These are phyloP conservation scores for Boletus sp. DNA, from an alignment of 768 basidiomycete species.

Conservation along the genomic window DNA sequence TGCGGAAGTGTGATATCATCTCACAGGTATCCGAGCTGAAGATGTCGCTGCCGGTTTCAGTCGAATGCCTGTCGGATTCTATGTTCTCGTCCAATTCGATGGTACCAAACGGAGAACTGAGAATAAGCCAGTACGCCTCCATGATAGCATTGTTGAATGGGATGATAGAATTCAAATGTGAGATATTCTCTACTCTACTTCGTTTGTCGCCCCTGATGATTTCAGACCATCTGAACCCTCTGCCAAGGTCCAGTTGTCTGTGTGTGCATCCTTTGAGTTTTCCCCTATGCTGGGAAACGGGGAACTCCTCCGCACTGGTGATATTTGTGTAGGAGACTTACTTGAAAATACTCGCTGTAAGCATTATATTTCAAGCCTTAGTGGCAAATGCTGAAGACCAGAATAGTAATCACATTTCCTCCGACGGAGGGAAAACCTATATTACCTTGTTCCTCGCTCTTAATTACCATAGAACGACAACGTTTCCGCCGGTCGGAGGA, in stretches of 20 bases:
- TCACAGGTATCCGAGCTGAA: conserved; percentile 9
- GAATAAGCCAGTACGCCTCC: neutral
- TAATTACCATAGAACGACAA: neutral
- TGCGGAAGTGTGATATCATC: neutral
- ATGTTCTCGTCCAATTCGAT: neutral
- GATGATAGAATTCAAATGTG: neutral
- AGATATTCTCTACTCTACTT: neutral
- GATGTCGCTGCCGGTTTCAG: conserved; percentile 1
- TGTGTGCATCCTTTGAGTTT: conserved; percentile 4
- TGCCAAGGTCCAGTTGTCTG: neutral
- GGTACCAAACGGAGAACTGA: neutral
- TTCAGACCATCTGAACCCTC: neutral
- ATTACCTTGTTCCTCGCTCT: neutral
- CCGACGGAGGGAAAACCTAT: neutral
- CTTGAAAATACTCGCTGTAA: neutral
- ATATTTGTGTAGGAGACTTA: neutral
- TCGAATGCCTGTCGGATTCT: conserved; percentile 11
- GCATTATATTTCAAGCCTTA: neutral
- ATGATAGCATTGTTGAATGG: conserved; percentile 1
- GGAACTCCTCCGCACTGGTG: neutral
- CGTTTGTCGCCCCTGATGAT: neutral
- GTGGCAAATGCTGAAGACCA: neutral
- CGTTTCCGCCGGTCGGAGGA: too few species aligned
- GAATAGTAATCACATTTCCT: neutral
- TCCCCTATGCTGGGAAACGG: conserved; percentile 2